Evolutionary conservation across 441 rosid genomes (phyloP), one percentile per base, ranked within the genome.

Genomic region (Populus tomentosa): DNA sequence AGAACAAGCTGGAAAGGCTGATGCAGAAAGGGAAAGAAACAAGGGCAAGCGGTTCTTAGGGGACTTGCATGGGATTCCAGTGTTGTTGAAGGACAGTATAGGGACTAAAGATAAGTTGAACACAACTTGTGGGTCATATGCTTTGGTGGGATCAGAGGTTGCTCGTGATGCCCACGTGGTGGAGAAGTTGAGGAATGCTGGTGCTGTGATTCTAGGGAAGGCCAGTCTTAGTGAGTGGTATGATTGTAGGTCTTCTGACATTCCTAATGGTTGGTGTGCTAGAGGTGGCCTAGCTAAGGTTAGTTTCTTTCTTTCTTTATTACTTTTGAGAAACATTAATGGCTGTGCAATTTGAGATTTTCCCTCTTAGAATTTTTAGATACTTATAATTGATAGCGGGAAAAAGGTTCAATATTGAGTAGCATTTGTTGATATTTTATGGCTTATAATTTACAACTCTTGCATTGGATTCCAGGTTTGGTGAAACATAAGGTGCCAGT

Each of bases 211-310:
- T 74, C 79, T 94, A 64, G 98, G 97, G 23, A 92, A 92, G 84
- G 92, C 94, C 3, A 89, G 94, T 82, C 62, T 89, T 85, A 89
- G 84, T 11, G 94, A 92, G 69, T 89, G 97, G 98, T 81, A 92
- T 73, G 0, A 42, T 50, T 86, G 87, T 16, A 76, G 95, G 63
- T 84, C 80, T 0, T 0, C 0, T 26, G 2, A 0, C 0, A 70
- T 77, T 3, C 86, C 88, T 2, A 7, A 0, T 78, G 95, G 88
- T 33, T 90, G 85, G 81, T 77, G 92, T 69, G 90, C 84, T 1
- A 86, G 93, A 79, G 73, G 87, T 4, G 93, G 93, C 62, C 91
- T 88, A 77, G 95, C 94, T 70, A 89, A 84, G 94, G 97, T 89
- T 64, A 80, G 56, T 61, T 35, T 50, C 59, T 28, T 9, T 40